Percentiles rank a stretch among this genome's conserved stretches.
Evolutionary conservation across 768 basidiomycete species (phyloP).

Genomic region (Tylopilus plumbeoviolaceoides): DNA sequence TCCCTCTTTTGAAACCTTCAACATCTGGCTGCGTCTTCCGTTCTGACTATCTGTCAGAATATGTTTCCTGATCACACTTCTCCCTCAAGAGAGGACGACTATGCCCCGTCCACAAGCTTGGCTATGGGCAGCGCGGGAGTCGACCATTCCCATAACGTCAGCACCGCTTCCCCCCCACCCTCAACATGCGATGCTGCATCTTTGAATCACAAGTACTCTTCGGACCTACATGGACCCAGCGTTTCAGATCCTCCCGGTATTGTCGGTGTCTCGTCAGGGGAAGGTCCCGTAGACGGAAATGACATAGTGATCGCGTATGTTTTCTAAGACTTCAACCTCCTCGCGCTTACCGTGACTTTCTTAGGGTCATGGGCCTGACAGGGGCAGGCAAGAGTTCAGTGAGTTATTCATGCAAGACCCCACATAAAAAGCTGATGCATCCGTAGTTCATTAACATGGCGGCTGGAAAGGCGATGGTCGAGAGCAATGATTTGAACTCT

Average conservation of each 20-base stretch:
- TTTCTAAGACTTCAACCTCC: not conserved
- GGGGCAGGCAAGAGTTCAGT: slow-evolving; percentile 19
- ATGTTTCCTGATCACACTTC: not conserved
- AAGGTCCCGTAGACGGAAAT: not conserved
- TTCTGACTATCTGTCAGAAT: not conserved
- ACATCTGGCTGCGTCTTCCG: not conserved
- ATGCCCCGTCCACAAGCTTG: too few relatives aligned
- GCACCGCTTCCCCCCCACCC: not conserved
- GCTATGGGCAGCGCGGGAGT: not conserved
- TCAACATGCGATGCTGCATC: not conserved
- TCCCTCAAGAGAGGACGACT: too few relatives aligned
- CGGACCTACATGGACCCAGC: not conserved
- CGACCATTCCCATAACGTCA: not conserved
- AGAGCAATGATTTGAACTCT: slow-evolving; percentile 1
- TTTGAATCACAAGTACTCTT: not conserved
- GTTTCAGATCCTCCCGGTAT: not conserved
- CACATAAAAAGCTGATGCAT: not conserved
- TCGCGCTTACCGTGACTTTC: not conserved
- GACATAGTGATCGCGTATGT: slow-evolving; percentile 20
- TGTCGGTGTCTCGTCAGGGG: not conserved
- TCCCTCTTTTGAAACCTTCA: not conserved
- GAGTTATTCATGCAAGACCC: not conserved
- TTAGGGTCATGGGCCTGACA: slow-evolving; percentile 17
- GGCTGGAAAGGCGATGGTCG: not conserved
- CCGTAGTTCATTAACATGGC: slow-evolving; percentile 13